A percentile compares a stretch with the other conserved stretches of the same genome.
Conservation (phyloP, 768 basidiomycete species). For the Tricholoma sp. region DNA sequence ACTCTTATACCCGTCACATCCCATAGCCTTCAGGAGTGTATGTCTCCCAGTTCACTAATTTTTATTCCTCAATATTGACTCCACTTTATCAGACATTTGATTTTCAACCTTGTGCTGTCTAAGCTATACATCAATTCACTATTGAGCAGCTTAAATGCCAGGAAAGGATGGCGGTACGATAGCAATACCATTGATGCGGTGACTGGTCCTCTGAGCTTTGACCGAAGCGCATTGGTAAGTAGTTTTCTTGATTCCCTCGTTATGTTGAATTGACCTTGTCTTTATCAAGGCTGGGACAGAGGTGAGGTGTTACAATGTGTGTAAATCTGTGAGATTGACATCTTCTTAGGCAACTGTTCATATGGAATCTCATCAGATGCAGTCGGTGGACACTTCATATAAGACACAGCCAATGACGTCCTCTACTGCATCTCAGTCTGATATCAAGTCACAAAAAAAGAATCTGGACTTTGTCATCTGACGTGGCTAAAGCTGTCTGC, state of each 20-base stretch:
- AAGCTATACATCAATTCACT: conserved; percentile 38
- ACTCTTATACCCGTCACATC: too few species aligned
- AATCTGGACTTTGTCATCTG: background rate
- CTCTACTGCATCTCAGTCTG: background rate
- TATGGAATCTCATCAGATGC: background rate
- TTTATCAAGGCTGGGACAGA: background rate
- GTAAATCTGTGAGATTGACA: background rate
- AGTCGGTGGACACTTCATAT: background rate
- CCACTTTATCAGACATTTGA: conserved; percentile 24
- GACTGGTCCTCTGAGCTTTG: background rate
- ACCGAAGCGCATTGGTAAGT: background rate
- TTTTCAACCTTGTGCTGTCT: conserved; percentile 33
- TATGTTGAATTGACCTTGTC: background rate
- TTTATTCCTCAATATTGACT: background rate
- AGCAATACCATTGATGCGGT: background rate
- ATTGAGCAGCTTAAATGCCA: conserved; percentile 33
- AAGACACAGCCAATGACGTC: background rate
- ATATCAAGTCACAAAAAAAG: background rate
- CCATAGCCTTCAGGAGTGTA: conserved; percentile 20
- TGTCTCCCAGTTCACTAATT: background rate
- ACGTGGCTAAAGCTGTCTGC: background rate
- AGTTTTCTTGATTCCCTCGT: background rate
- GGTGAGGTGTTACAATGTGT: background rate
- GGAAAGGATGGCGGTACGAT: conserved; percentile 24
- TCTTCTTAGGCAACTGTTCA: background rate